These are phyloP conservation scores for Trichoderma reesei DNA, from an alignment of 495 filamentous ascomycete genomes.

Conservation along the genomic window DNA sequence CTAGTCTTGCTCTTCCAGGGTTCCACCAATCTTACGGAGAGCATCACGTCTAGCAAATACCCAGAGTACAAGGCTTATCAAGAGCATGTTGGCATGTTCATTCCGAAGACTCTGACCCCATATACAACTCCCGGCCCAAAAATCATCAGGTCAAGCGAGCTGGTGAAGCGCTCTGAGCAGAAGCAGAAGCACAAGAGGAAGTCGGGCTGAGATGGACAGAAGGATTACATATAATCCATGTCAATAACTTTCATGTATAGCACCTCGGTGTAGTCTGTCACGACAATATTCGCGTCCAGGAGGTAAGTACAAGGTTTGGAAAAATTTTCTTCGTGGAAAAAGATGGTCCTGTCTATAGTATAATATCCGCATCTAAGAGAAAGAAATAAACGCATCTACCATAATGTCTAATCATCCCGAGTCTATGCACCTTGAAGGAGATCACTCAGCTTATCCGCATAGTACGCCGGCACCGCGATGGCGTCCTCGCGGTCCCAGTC, in stretches of 20 bases:
- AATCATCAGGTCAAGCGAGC: constrained; percentile 37
- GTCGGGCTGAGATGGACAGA: neutral
- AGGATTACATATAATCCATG: too few species aligned
- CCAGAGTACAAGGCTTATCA: constrained; percentile 83
- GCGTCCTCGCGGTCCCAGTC: constrained; percentile 61
- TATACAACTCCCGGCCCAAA: constrained; percentile 29
- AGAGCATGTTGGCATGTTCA: constrained; percentile 65
- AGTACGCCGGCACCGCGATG: constrained; percentile 59
- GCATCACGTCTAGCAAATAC: constrained; percentile 72
- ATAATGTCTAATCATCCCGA: neutral
- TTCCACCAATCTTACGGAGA: constrained; percentile 79
- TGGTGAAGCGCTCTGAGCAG: neutral
- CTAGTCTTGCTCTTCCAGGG: constrained; percentile 79
- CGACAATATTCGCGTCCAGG: too few species aligned
- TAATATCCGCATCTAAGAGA: neutral
- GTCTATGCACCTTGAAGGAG: constrained; percentile 26
- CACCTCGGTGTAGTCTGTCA: neutral
- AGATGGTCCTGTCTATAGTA: neutral
- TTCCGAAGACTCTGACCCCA: constrained; percentile 46
- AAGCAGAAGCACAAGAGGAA: constrained; percentile 9
- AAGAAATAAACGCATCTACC: neutral
- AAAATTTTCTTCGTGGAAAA: neutral
- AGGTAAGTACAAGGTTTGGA: too few species aligned
- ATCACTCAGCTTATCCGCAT: constrained; percentile 76
- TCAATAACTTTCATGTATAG: too few species aligned